Conservation (phyloP, 192 early-diverging fungal genomes). For the Endogone sp. region DNA sequence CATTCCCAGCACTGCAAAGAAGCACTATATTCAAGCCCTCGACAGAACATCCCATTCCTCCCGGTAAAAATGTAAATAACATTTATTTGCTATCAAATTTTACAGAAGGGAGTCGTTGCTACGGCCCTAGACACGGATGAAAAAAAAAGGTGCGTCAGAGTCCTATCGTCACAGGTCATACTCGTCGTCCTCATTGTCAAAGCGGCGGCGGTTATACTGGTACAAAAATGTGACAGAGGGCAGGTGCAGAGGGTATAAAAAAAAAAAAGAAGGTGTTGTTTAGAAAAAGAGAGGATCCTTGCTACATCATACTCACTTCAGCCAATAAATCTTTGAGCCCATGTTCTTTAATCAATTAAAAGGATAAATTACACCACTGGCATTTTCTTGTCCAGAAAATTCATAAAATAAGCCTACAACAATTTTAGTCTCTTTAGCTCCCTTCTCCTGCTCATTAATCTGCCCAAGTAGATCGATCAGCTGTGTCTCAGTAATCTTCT, state of each 20-base stretch:
- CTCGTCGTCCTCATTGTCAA: conserved; percentile 54
- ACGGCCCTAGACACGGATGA: too few species aligned
- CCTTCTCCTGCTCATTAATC: conserved; percentile 67
- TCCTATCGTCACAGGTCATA: conserved; percentile 53
- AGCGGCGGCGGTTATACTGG: conserved; percentile 54
- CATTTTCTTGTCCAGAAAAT: conserved; percentile 2
- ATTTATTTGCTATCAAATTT: too few species aligned
- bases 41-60: too few species aligned
- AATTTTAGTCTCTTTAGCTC: conserved; percentile 61
- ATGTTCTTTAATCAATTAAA: too few species aligned
- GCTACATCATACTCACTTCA: background rate
- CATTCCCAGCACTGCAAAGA: too few species aligned
- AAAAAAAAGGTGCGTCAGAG: too few species aligned
- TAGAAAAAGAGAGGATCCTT: background rate
- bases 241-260: too few species aligned
- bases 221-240: too few species aligned
- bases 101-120: too few species aligned
- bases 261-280: background rate
- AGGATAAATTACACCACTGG: background rate
- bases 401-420: conserved; percentile 56
- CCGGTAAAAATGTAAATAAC: too few species aligned
- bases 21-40: too few species aligned
- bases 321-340: too few species aligned
- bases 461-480: conserved; percentile 84
- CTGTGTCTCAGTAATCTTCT: conserved; percentile 79